Base-by-base conservation (phyloP, 306 rosid genomes). In the Styphnolobium japonicum region DNA sequence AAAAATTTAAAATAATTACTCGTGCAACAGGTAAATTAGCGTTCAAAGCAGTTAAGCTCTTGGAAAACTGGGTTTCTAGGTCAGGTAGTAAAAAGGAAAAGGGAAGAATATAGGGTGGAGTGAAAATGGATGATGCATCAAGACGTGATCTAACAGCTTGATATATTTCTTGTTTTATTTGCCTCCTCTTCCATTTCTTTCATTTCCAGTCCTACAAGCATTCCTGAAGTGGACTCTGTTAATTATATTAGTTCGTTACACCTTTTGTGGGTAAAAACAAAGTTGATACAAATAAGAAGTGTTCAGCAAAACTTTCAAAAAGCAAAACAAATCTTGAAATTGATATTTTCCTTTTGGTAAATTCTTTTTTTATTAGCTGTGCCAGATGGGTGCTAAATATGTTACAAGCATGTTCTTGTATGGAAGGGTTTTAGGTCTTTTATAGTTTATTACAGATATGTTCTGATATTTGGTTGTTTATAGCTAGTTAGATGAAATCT, bases 381-480 rank as follows among this genome's bases (percentile, higher is more conserved):
- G 40, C 39, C 18, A 4, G 19, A 58, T 58, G 39, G 14, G 36
- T 29, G 10, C 4, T n/a, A 33, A 39, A 37, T 39, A 27, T 58
- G 22, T 49, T 51, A 64, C 16, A 15, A 6, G 62, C 42, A 21
- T 53, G 33, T 27, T 67, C 60, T 81, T 78, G 63, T 62, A 43
- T 63, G 61, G 57, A 75, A 31, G 14, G 70, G 46, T 67, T 67
- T 15, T 58, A 51, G 16, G 76, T 27, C 62, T 56, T 76, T 7
- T n/a, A n/a, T n/a, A n/a, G n/a, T n/a, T n/a, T 51, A 40, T 36
- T 63, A 21, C 66, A n/a, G 51, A 33, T 23, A 53, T 71, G 69
- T 46, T 68, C 31, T 76, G 82, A 68, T 55, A 66, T 51, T 82
- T 63, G 67, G 33, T 29, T 58, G 42, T 65, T 71, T 57, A 40